Conservation (phyloP, 345 rosid genomes). For the Zanthoxylum bungeanum region DNA sequence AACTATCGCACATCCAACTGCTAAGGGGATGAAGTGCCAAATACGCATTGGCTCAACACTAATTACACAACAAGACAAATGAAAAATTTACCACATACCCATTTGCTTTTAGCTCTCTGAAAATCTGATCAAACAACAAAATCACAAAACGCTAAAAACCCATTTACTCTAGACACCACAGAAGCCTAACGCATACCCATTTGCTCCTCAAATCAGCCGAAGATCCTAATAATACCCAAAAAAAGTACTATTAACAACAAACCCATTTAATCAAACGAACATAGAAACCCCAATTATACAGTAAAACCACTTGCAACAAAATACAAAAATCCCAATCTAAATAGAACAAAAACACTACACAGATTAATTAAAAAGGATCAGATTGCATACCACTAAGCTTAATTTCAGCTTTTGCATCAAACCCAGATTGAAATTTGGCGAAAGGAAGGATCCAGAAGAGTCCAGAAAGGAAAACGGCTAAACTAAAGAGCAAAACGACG, state of each 20-base stretch:
- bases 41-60: background rate
- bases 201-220: slow-evolving; percentile 7
- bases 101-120: background rate
- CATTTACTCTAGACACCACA: background rate
- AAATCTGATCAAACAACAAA: background rate
- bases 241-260: background rate
- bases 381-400: slow-evolving; percentile 66
- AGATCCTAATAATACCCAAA: slow-evolving; percentile 2
- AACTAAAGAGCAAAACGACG: slow-evolving; percentile 45
- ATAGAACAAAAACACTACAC: too few relatives aligned
- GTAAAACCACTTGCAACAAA: background rate
- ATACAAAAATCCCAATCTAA: background rate
- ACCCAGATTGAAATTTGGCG: slow-evolving; percentile 19
- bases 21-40: background rate
- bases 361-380: too few relatives aligned
- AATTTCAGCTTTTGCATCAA: slow-evolving; percentile 39
- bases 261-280: slow-evolving; percentile 8
- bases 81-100: background rate
- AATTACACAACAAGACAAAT: background rate
- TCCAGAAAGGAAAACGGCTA: slow-evolving; percentile 45
- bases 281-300: background rate
- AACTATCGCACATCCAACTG: background rate
- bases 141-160: background rate
- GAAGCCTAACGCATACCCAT: slow-evolving; percentile 1
- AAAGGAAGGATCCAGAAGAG: slow-evolving; percentile 64